phyloP scores from a whole-genome alignment of 306 rosid species.

The Bauhinia variegata region DNA sequence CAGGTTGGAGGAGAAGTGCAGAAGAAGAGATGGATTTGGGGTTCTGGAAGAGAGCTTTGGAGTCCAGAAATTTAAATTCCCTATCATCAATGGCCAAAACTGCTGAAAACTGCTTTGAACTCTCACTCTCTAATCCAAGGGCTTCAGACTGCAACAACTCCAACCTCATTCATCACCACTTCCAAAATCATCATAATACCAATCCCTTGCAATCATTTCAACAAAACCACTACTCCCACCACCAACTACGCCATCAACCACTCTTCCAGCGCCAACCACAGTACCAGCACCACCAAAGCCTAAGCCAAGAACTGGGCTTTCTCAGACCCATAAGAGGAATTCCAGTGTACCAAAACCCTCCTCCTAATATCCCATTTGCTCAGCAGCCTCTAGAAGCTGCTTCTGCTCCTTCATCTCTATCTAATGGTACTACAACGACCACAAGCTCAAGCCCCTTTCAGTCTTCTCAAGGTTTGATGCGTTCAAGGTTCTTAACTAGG shows the following conservation, averaged over 20 bases:
- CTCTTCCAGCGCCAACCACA: conserved; percentile 44
- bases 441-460: conserved; percentile 44
- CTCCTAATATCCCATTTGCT: conserved; percentile 65
- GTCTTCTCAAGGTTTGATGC: conserved; percentile 65
- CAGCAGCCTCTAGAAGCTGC: conserved; percentile 50
- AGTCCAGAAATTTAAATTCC: conserved; percentile 60
- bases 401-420: conserved; percentile 35
- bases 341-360: conserved; percentile 84
- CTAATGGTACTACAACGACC: conserved; percentile 24
- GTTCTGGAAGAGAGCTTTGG: conserved; percentile 84
- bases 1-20: conserved; percentile 64
- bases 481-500: conserved; percentile 79
- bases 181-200: conserved; percentile 35
- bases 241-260: conserved; percentile 35
- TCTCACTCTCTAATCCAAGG: conserved; percentile 64
- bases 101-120: conserved; percentile 45
- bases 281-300: conserved; percentile 48
- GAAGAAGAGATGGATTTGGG: conserved; percentile 84
- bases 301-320: conserved; percentile 68
- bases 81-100: conserved; percentile 54
- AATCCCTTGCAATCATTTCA: conserved; percentile 48
- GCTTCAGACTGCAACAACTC: conserved; percentile 30
- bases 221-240: conserved; percentile 33
- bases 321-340: conserved; percentile 93
- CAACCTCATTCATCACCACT: conserved; percentile 42